These are phyloP conservation scores for Leptodontidium sp. DNA, from an alignment of 2,329 filamentous ascomycete genomes.

Conservation along the genomic window DNA sequence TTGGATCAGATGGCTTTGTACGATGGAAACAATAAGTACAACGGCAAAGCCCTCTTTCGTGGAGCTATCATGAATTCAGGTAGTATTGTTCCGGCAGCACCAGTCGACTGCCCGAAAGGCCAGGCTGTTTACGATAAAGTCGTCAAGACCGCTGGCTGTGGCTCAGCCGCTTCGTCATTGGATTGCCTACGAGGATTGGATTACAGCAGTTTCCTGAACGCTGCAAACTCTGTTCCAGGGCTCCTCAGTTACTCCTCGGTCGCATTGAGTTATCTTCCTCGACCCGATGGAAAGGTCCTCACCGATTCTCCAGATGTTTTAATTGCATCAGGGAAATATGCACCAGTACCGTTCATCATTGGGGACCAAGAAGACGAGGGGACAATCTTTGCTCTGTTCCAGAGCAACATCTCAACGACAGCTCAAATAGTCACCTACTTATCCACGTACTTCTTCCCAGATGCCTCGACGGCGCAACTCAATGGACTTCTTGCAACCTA, in stretches of 20 bases:
- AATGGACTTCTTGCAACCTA: constrained; percentile 68
- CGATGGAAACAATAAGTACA: constrained; percentile 76
- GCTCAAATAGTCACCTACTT: constrained; percentile 69
- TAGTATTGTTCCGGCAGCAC: constrained; percentile 64
- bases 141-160: constrained; percentile 67
- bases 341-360: constrained; percentile 69
- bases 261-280: constrained; percentile 77
- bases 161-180: constrained; percentile 62
- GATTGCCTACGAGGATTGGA: constrained; percentile 68
- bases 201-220: constrained; percentile 67
- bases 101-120: constrained; percentile 69
- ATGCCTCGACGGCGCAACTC: constrained; percentile 60
- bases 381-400: constrained; percentile 75
- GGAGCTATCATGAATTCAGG: constrained; percentile 82
- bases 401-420: constrained; percentile 69
- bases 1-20: constrained; percentile 79
- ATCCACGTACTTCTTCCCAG: constrained; percentile 63
- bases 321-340: constrained; percentile 59
- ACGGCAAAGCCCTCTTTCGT: constrained; percentile 76
- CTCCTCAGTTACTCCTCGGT: constrained; percentile 72
- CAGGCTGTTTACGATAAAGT: constrained; percentile 71
- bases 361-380: constrained; percentile 85
- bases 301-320: constrained; percentile 69
- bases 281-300: constrained; percentile 72
- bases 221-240: constrained; percentile 73